These are phyloP conservation scores for Vanrija pseudolonga DNA, from an alignment of 1,284 basidiomycete species.

Conservation along the genomic window DNA sequence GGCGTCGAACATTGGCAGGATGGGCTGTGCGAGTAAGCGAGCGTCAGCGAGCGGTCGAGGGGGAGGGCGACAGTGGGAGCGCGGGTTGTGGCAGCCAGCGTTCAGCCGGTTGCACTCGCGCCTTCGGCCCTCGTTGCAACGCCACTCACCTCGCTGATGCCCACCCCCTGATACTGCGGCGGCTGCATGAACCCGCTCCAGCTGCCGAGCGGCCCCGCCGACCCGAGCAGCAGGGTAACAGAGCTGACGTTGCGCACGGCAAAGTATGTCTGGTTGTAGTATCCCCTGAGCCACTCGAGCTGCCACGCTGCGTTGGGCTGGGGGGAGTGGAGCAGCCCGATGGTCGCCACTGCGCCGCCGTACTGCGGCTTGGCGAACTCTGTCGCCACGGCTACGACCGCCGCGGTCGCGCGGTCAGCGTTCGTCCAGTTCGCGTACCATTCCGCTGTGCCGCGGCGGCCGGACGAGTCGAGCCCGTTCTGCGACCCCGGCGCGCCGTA, in stretches of 20 bases:
- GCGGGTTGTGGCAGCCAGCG: neutral
- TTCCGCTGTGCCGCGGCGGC: slow-evolving; percentile 23
- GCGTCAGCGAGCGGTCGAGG: neutral
- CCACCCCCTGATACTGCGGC: slow-evolving; percentile 30
- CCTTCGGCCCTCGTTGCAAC: no score
- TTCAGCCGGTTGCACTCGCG: no score
- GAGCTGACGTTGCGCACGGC: neutral
- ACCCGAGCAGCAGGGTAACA: slow-evolving; percentile 65
- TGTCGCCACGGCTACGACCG: slow-evolving; percentile 51
- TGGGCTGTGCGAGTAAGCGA: slow-evolving; percentile 56
- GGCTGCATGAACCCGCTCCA: slow-evolving; percentile 69
- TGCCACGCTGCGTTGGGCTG: neutral
- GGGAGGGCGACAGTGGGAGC: neutral
- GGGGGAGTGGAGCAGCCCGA: slow-evolving; percentile 11
- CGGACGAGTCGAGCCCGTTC: slow-evolving; percentile 53
- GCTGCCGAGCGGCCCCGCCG: slow-evolving; percentile 63
- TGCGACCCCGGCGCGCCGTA: slow-evolving; percentile 69
- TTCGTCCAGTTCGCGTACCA: neutral
- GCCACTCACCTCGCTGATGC: slow-evolving; percentile 38
- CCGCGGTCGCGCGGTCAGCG: slow-evolving; percentile 25
- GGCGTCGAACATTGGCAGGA: slow-evolving; percentile 49
- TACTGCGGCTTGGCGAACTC: slow-evolving; percentile 41
- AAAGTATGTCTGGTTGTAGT: slow-evolving; percentile 4
- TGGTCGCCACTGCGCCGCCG: slow-evolving; percentile 43
- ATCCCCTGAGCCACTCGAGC: slow-evolving; percentile 53